Base-by-base conservation (phyloP, 2,329 filamentous ascomycete species). In the Trichoderma oligosporum region DNA sequence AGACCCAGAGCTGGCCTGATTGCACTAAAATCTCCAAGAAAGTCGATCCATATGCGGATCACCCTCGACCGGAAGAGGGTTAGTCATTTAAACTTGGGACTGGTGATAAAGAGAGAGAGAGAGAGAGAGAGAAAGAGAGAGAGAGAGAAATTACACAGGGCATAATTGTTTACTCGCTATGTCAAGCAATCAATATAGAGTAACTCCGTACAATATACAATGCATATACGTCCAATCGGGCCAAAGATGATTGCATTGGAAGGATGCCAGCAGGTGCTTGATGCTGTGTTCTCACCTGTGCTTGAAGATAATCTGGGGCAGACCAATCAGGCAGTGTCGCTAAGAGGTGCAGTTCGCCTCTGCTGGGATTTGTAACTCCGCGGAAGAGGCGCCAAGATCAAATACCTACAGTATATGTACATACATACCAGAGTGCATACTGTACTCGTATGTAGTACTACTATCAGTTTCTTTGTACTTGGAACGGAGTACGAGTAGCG, bases 251-350 rank as follows among this genome's bases (percentile, higher is more conserved):
- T 29, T 20, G 22, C 47, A 33, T 20, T 25, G 20, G 35, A 31
- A 18, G 41, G 27, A 33, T 47, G 44, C 18, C 29, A 20, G 44
- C 35, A 7, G 29, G 25, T 47, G 25, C 9, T 39, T 61, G 41
- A 41, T 52, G 29, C 20, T 51, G 47, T 45, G 51, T 35, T 39
- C 48, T 54, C 49, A 35, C 49, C 38, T 25, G 24, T 27, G 36
- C 56, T 46, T 38, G 36, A 27, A 44, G 36, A 62, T 62, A 67
- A 65, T 69, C 67, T 61, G 67, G 67, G 67, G 67, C 56, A 61
- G 56, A 51, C 67, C 67, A 69, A 69, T 69, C 65, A 61, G 55
- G 45, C 39, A 22, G 16, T 22, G 51, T 56, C 49, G 57, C 57
- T 49, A 48, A 38, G 38, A 48, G 31, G 38, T 29, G 48, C 24